Base-by-base conservation (phyloP, 371 early-diverging fungal species). In the Mortierella sp. region DNA sequence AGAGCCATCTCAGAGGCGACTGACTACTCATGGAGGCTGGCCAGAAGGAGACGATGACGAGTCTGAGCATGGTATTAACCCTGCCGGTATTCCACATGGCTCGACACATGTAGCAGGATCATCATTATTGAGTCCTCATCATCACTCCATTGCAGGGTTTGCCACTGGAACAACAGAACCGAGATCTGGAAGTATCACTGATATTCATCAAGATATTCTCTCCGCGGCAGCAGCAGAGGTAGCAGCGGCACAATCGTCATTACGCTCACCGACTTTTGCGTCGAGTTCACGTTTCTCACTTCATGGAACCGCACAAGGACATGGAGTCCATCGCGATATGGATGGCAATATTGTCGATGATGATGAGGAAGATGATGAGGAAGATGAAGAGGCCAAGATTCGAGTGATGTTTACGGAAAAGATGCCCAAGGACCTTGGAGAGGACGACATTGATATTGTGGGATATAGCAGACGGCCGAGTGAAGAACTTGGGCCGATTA, bases 341-440 rank as follows among this genome's bases (percentile, higher is more conserved):
- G 20, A 58, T 30, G 30, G 22, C 30, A 16, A 11, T 1, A 30
- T 58, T 5, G 40, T n/a, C 11, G 18, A 20, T 39, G 22, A 12
- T 43, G 62, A 40, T 40, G 66, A 62, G 22, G 60, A 39, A 8
- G 57, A 28, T 26, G 68, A 75, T 5, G 71, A 69, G 11, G 70
- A 66, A 1, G 78, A 72, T 5, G 72, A 69, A 26, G 68, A 68
- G 22, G 55, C 30, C 18, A 73, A 60, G 66, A 71, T 72, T 43
- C 71, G 68, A n/a, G 59, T 62, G 39, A 66, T 68, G 66, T 79
- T 68, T 58, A 75, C 75, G 14, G 80, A 79, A 65, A 75, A 68
- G 40, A 79, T 79, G 80, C 80, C 80, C 39, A 79, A 71, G 66
- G 80, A 79, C 47, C 61, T 79, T 14, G 79, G 74, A 2, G 75